Conservation (phyloP, 495 filamentous ascomycete genomes). For the Penicillium taxi region DNA sequence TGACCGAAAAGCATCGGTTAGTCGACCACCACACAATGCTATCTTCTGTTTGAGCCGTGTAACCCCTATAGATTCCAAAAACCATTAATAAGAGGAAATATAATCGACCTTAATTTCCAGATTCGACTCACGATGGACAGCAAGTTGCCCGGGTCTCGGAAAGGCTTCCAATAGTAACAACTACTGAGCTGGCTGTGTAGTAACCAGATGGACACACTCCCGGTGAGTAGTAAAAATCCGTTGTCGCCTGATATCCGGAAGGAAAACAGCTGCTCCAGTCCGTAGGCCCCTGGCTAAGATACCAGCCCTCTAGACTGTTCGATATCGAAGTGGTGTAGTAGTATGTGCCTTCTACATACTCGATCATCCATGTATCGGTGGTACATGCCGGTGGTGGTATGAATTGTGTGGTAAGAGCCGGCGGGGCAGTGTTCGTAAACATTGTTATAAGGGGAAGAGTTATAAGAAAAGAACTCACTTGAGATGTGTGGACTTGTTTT, state of each 20-base stretch:
- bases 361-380: constrained; percentile 4
- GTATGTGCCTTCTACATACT: constrained; percentile 1
- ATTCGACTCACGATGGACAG: constrained; percentile 1
- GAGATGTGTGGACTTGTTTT: too few relatives aligned
- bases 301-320: background rate
- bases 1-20: constrained; percentile 1
- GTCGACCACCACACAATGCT: background rate
- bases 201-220: constrained; percentile 2
- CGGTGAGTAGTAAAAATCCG: constrained; percentile 3
- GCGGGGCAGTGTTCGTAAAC: too few relatives aligned
- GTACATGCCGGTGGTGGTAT: constrained; percentile 1
- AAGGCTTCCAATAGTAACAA: background rate
- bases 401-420: constrained; percentile 1
- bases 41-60: background rate
- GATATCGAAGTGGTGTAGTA: background rate
- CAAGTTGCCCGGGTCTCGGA: background rate
- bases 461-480: too few relatives aligned
- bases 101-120: too few relatives aligned
- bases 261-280: background rate
- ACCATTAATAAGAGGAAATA: background rate
- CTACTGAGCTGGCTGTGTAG: background rate
- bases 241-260: constrained; percentile 1
- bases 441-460: too few relatives aligned
- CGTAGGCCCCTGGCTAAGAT: constrained; percentile 1
- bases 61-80: background rate